Evolutionary conservation across 2,329 filamentous ascomycete species (phyloP), one percentile per base, ranked within the genome.

Genomic region (Aplosporella prunicola): DNA sequence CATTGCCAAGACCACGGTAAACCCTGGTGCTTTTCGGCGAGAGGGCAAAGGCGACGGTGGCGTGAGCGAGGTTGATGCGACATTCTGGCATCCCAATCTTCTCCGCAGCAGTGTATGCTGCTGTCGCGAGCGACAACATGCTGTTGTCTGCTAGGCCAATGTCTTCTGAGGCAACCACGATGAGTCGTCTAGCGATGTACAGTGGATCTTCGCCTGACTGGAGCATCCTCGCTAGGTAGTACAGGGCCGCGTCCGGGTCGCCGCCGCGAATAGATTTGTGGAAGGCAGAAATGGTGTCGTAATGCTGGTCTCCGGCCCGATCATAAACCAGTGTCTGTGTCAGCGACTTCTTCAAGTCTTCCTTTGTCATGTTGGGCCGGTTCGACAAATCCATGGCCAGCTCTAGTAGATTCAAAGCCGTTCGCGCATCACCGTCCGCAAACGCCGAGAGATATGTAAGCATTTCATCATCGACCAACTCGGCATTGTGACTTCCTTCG

Each of bases 301-400:
- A 98, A 63, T 96, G 91, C 57, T 94, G 86, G 60, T 98, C 91
- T 35, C 91, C 89, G 0, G 83, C 84, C 38, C 91, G 78, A 60
- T 98, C 91, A 61, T 96, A 96, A 10, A 96, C 87, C 2, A 96
- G 69, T 0, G 89, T 96, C 55, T 88, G 88, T 2, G 89, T 96
- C 8, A 98, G 69, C 2, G 82, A 74, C 1, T 77, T 68, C 55
- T 94, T 94, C 55, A 98, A 76, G 41, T 78, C 74, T 5, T 81
- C 78, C 44, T 80, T 76, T 0, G 84, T 91, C 45, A 82, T 78
- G 8, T 68, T 67, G 0, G 72, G 67, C 5, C 74, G 71, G 20
- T 65, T 71, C 3, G 82, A 79, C 0, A 94, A 68, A 23, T 83
- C 84, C 50, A 96, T 76, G 11, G 88, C 84, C 1, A 96, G 72